Conservation (phyloP, 148 eudicot species). For the Nepenthes mirabilis region DNA sequence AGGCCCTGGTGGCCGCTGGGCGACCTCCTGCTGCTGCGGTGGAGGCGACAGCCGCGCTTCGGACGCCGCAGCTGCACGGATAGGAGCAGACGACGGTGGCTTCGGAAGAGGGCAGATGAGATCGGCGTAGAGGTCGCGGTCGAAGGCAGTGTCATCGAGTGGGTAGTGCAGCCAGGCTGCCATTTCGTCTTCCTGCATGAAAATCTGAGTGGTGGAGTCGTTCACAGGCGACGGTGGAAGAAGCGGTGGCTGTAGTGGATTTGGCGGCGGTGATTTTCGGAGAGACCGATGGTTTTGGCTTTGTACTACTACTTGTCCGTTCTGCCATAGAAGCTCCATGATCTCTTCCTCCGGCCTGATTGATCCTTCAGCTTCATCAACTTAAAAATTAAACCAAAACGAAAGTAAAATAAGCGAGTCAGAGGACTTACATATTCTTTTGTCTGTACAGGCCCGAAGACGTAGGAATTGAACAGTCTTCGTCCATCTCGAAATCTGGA, state of each 20-base stretch:
- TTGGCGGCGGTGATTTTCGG: conserved; percentile 10
- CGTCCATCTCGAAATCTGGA: conserved; percentile 33
- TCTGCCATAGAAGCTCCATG: conserved; percentile 59
- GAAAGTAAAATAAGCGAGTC: neutral
- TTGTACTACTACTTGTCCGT: conserved; percentile 41
- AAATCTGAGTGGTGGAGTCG: conserved; percentile 19
- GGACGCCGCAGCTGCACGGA: neutral
- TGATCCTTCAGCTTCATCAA: neutral
- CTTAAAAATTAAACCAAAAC: neutral
- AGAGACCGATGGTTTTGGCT: conserved; percentile 26
- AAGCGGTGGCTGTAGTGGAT: conserved; percentile 6
- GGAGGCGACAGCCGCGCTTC: neutral
- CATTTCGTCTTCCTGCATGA: conserved; percentile 66
- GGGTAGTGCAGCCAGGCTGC: conserved; percentile 67
- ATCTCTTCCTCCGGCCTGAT: conserved; percentile 28
- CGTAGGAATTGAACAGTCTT: conserved; percentile 21
- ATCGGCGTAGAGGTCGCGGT: conserved; percentile 37
- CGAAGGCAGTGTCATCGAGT: conserved; percentile 25
- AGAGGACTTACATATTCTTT: conserved; percentile 26
- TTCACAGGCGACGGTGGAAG: conserved; percentile 4
- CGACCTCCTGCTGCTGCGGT: neutral
- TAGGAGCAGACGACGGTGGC: conserved; percentile 3
- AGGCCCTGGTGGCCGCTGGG: conserved; percentile 3
- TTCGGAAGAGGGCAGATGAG: conserved; percentile 17
- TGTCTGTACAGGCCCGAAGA: conserved; percentile 13